Evolutionary conservation across 2,329 filamentous ascomycete species (phyloP), one percentile per base, ranked within the genome.

Genomic region (Aspergillaceae sp.): DNA sequence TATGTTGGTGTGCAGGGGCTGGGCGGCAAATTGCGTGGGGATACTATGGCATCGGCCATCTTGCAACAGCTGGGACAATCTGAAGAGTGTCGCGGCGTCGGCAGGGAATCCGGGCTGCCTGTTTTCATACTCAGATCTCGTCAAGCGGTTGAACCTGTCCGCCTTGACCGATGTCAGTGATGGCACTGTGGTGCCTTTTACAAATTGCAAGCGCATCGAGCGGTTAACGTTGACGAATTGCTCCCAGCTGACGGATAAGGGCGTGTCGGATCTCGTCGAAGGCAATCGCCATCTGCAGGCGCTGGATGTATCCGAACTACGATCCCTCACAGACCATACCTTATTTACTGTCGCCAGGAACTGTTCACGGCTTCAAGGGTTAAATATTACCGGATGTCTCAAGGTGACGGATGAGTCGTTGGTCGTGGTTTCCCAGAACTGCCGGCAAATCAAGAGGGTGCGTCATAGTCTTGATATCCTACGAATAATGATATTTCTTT

Each of bases 41-140:
- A 78, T 95, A 54, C 76, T 98, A 26, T 98, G 92, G 92, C 90
- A 96, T 66, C 80, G 92, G 35, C 92, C 92, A 1, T 83, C 87
- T 29, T 97, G 92, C 71, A 89, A 85, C 59, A 87, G 82, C 57
- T 96, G 88, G 86, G 69, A 76, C 8, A 89, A 89, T 62, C 81
- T 96, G 58, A 75, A 82, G 58, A 84, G 74, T 54, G 92, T 98
- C 55, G 90, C 89, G 61, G 75, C 78, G 48, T 90, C 91, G 1
- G 79, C 96, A 33, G 77, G 80, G 40, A 76, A 82, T 29, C 71
- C 78, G 32, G 71, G 82, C n/a, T 84, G 87, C 55, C 91, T 86
- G 68, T 98, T 96, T 65, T 78, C 82, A 55, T 98, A 98, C 66
- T 80, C 83, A 54, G 84, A 91, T 53, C 86, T 97, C 57, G 86